Base-by-base conservation (phyloP, 345 rosid genomes). In the Eucalyptus pauciflora region DNA sequence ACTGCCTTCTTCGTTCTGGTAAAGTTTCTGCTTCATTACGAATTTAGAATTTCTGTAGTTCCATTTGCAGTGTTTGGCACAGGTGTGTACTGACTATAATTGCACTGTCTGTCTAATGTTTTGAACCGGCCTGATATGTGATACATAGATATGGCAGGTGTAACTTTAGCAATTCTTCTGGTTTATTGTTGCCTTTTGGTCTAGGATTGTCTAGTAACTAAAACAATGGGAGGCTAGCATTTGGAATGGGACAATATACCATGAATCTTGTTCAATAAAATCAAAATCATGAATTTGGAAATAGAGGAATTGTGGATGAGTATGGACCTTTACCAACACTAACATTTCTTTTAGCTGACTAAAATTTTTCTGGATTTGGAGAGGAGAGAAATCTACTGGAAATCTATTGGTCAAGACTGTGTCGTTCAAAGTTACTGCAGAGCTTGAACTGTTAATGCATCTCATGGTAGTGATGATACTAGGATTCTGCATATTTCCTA, bases 1-100 rank as follows among this genome's bases (percentile, higher is more conserved):
- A 96, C 98, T 7, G 96, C 95, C 87, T 95, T 97, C 94, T 96
- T 97, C 33, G 97, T 91, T 27, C 90, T 96, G 98, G 99, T 97
- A 95, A 51, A 94, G 86, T 51, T 15, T 76, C 46, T 16, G 80
- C 60, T 69, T 76, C 87, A 1, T 76, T 76, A 20, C 5, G 2
- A 37, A 41, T 37, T 76, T 20, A 41, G 83, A 10, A 76, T 22
- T 76, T 76, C 46, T 37, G 83, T 20, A 41, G 14, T 76, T 43
- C 83, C 46, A 76, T 6, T 37, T 76, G 13, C 83, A 41, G 29
- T n/a, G 76, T 64, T n/a, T 64, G 76, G 76, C 20, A 1, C 69
- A 27, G 62, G 80, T 10, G 27, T 10, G 83, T 20, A 76, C 83
- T 24, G 1, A 37, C 27, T 76, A 3, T 43, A 24, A 37, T 76